Evolutionary conservation across 2,329 filamentous ascomycete species (phyloP).

Genomic region (Fusarium sp.): DNA sequence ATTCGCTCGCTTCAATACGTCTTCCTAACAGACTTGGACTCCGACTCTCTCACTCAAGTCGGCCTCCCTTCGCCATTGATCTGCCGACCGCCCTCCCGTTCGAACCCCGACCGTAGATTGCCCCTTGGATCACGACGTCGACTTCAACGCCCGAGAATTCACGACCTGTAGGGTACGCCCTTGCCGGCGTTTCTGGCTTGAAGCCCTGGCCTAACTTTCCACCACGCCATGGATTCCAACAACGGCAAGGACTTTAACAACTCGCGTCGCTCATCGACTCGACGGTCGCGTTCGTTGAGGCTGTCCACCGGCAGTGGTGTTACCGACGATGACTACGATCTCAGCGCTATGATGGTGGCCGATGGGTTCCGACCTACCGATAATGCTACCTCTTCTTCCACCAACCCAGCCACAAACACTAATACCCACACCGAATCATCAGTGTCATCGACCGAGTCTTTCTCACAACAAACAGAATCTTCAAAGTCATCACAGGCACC

Average conservation of each 20-base stretch:
- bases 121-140: constrained; percentile 34
- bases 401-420: constrained; percentile 41
- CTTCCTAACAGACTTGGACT: not conserved
- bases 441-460: constrained; percentile 31
- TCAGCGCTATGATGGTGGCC: constrained; percentile 64
- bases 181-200: constrained; percentile 45
- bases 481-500: constrained; percentile 25
- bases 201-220: constrained; percentile 37
- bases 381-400: constrained; percentile 20
- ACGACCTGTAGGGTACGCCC: constrained; percentile 44
- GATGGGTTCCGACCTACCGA: constrained; percentile 64
- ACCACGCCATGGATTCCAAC: constrained; percentile 57
- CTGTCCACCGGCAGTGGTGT: constrained; percentile 50
- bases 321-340: constrained; percentile 61
- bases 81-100: constrained; percentile 21
- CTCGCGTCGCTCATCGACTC: constrained; percentile 59
- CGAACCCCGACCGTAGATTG: constrained; percentile 15
- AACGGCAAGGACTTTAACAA: constrained; percentile 55
- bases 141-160: constrained; percentile 33
- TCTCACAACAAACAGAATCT: constrained; percentile 11
- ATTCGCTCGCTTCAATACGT: constrained; percentile 23
- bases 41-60: constrained; percentile 11
- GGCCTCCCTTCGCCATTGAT: constrained; percentile 27
- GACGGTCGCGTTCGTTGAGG: constrained; percentile 58
- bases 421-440: constrained; percentile 27